phyloP scores from a whole-genome alignment of 495 filamentous ascomycete genomes.

The Penicillium lividum region DNA sequence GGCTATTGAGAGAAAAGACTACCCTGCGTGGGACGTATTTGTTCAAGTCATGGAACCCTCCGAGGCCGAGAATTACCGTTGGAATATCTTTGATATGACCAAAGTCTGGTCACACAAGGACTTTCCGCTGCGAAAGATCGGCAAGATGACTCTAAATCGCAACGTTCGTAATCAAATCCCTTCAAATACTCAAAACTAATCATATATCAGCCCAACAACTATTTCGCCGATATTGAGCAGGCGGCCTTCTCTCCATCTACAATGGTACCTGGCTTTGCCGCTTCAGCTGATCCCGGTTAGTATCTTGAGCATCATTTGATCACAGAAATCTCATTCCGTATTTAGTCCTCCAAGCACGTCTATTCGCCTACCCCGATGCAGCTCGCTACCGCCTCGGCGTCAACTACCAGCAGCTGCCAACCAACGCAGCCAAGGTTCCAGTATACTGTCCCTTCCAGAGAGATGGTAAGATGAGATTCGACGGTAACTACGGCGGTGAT shows the following conservation, averaged over 20 bases:
- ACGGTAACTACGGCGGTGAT: constrained; percentile 62
- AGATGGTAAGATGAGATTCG: constrained; percentile 63
- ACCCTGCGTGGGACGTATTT: constrained; percentile 47
- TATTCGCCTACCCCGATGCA: constrained; percentile 71
- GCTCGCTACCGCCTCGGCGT: constrained; percentile 67
- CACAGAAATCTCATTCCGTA: too few species aligned
- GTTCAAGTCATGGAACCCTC: constrained; percentile 50
- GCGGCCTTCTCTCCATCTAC: constrained; percentile 52
- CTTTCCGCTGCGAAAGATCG: constrained; percentile 40
- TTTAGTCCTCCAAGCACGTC: constrained; percentile 63
- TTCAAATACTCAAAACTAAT: not conserved
- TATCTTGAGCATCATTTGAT: not conserved
- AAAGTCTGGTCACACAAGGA: constrained; percentile 41
- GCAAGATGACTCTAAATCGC: constrained; percentile 35
- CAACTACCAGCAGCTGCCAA: constrained; percentile 60
- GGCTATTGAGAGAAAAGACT: constrained; percentile 37
- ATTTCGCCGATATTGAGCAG: constrained; percentile 52
- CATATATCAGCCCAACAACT: constrained; percentile 27
- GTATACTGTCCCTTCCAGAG: constrained; percentile 71
- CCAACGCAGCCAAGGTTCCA: constrained; percentile 30
- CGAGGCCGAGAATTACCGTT: constrained; percentile 31
- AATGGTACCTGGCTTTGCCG: constrained; percentile 48
- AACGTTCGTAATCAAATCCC: constrained; percentile 23
- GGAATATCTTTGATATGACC: constrained; percentile 48
- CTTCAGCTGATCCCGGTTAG: constrained; percentile 46